These are phyloP conservation scores for Evernia prunastri DNA, from an alignment of 495 filamentous ascomycete genomes.

Conservation along the genomic window DNA sequence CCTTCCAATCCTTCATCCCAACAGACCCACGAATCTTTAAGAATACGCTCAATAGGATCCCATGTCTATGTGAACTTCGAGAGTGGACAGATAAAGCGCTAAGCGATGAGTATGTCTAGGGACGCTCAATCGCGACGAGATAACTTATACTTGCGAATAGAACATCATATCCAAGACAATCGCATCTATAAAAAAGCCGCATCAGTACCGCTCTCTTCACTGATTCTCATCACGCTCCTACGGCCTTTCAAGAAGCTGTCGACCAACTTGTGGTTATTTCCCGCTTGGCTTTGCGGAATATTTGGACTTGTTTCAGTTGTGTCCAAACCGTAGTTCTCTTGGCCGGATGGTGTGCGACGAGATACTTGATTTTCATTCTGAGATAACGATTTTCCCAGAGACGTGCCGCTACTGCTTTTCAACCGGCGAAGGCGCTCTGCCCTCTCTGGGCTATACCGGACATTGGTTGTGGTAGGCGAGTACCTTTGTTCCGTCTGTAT, in stretches of 20 bases:
- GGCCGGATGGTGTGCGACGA: neutral
- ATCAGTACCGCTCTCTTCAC: constrained; percentile 19
- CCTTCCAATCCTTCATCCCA: neutral
- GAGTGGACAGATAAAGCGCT: constrained; percentile 29
- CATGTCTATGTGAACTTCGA: constrained; percentile 16
- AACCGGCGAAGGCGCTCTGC: constrained; percentile 24
- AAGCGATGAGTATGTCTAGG: neutral
- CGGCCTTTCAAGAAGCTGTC: constrained; percentile 25
- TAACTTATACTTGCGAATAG: constrained; percentile 8
- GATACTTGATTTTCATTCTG: constrained; percentile 10
- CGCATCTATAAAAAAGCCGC: constrained; percentile 20
- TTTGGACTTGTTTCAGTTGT: neutral
- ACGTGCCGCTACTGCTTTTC: constrained; percentile 20
- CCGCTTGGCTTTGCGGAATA: neutral
- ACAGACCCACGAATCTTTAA: neutral
- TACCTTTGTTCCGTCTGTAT: constrained; percentile 6
- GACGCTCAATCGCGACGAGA: neutral
- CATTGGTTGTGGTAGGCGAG: neutral
- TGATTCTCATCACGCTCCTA: constrained; percentile 18
- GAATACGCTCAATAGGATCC: neutral
- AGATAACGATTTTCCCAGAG: constrained; percentile 3
- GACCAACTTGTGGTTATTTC: constrained; percentile 18
- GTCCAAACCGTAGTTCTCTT: neutral
- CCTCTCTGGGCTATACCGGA: constrained; percentile 23
- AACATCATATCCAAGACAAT: constrained; percentile 3